These are phyloP conservation scores for Cystofilobasidium macerans DNA, from an alignment of 768 basidiomycete species.

Conservation along the genomic window DNA sequence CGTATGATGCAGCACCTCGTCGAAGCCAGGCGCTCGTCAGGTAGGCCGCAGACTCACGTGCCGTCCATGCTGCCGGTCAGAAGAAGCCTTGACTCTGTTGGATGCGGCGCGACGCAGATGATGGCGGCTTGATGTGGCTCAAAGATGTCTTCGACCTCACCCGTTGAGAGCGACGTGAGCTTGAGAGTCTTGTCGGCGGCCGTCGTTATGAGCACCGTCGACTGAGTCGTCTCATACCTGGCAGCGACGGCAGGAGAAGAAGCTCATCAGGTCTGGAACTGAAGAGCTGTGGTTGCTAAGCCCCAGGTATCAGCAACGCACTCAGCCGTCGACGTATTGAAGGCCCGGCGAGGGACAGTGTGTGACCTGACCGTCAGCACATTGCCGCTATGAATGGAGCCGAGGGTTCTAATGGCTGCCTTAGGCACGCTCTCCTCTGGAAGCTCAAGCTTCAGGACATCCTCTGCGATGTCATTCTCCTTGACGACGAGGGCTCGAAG, in stretches of 20 bases:
- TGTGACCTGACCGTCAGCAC: constrained; percentile 14
- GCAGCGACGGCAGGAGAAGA: not conserved
- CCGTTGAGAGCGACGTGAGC: constrained; percentile 26
- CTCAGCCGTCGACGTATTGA: constrained; percentile 23
- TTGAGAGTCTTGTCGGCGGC: constrained; percentile 33
- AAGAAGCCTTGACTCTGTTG: constrained; percentile 22
- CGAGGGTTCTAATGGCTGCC: constrained; percentile 2
- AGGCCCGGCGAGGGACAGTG: constrained; percentile 10
- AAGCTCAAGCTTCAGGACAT: constrained; percentile 3
- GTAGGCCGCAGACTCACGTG: not conserved
- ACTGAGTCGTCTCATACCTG: constrained; percentile 11
- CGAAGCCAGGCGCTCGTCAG: too few species aligned
- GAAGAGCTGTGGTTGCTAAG: too few species aligned
- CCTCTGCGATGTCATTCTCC: constrained; percentile 12
- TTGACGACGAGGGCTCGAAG: constrained; percentile 10
- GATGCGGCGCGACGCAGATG: constrained; percentile 28
- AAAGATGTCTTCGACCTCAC: constrained; percentile 27
- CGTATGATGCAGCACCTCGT: too few species aligned
- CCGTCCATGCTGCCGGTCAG: constrained; percentile 32
- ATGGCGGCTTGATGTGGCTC: constrained; percentile 29
- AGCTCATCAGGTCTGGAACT: too few species aligned
- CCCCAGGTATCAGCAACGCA: constrained; percentile 6
- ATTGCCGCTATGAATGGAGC: constrained; percentile 19
- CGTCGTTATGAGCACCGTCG: constrained; percentile 30
- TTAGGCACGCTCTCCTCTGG: constrained; percentile 4